Percentiles rank a stretch among this genome's conserved stretches.
Evolutionary conservation across 108 stramenopile genomes (phyloP).

Genomic region (Cylindrotheca closterium): DNA sequence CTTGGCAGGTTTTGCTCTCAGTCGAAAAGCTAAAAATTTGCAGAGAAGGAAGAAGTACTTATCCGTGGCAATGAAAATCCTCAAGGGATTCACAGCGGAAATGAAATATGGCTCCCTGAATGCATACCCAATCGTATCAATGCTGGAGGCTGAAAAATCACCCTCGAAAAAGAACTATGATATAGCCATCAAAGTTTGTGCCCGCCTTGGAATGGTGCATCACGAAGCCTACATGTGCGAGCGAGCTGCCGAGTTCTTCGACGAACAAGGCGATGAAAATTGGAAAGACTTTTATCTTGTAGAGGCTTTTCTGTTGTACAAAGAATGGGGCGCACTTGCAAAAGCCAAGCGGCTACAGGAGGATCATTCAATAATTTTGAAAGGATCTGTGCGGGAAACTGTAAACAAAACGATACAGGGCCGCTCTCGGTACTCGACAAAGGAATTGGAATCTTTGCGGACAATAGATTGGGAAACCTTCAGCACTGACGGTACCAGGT

Average conservation of each 20-base stretch:
- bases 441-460: constrained; percentile 9
- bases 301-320: constrained; percentile 31
- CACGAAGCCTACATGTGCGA: constrained; percentile 36
- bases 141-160: constrained; percentile 32
- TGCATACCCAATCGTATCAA: constrained; percentile 15
- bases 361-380: constrained; percentile 9
- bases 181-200: constrained; percentile 25
- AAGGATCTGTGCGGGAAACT: constrained; percentile 9
- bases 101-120: constrained; percentile 25
- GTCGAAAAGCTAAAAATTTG: background rate
- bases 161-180: constrained; percentile 33
- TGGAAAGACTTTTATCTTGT: constrained; percentile 32
- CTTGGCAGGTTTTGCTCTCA: constrained; percentile 14
- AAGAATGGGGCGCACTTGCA: constrained; percentile 47
- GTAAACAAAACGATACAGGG: constrained; percentile 21
- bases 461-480: constrained; percentile 14
- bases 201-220: constrained; percentile 33
- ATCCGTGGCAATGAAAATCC: constrained; percentile 16
- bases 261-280: constrained; percentile 14
- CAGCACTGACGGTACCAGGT: background rate
- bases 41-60: constrained; percentile 8
- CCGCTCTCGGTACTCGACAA: constrained; percentile 25
- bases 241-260: constrained; percentile 29
- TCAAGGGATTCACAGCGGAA: constrained; percentile 10
- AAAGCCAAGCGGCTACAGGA: constrained; percentile 26